Evolutionary conservation across 2,329 filamentous ascomycete species (phyloP).

Genomic region (Xylariaceae sp.): DNA sequence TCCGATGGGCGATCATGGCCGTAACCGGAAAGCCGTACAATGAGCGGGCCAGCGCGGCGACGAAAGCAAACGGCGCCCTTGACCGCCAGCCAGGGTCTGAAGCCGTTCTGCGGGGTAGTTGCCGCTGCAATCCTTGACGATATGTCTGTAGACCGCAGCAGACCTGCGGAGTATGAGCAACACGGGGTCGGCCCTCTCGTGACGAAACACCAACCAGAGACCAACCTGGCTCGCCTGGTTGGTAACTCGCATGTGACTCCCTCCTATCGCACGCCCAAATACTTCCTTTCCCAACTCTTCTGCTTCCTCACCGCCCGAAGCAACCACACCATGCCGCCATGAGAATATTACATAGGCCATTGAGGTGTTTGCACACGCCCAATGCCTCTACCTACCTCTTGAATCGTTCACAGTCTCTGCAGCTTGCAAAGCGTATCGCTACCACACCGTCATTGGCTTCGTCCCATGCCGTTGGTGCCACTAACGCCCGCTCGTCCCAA

Average conservation of each 20-base stretch:
- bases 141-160: no score
- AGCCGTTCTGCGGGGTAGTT: no score
- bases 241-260: neutral
- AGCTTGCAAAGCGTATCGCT: constrained; percentile 10
- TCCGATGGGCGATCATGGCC: no score
- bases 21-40: no score
- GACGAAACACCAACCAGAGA: no score
- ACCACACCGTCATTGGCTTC: constrained; percentile 20
- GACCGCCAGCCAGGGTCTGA: no score
- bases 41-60: no score
- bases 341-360: constrained; percentile 37
- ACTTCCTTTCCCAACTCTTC: neutral
- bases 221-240: neutral
- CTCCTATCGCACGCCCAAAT: neutral
- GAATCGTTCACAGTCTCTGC: constrained; percentile 7
- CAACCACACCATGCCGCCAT: constrained; percentile 43
- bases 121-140: no score
- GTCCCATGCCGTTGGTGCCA: constrained; percentile 23
- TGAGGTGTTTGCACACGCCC: constrained; percentile 33
- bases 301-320: constrained; percentile 12
- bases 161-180: no score
- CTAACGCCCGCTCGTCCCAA: constrained; percentile 35
- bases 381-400: constrained; percentile 15
- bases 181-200: no score
- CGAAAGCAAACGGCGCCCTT: no score